phyloP scores from a whole-genome alignment of 2,329 filamentous ascomycete genomes.

The Achaetomium macrosporum region DNA sequence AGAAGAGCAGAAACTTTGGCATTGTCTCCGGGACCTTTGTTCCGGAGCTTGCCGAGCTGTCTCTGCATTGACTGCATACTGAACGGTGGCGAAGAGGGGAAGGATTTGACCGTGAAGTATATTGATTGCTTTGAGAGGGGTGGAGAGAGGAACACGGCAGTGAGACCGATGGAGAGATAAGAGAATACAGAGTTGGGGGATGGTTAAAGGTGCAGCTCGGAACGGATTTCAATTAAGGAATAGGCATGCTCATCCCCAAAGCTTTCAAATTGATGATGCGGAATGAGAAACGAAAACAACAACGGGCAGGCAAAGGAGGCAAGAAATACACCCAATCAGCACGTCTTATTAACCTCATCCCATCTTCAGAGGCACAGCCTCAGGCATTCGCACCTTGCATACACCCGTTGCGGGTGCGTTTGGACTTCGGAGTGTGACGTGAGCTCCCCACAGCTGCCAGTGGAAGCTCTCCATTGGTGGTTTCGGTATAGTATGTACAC shows the following conservation, averaged over 20 bases:
- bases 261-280: too few species aligned
- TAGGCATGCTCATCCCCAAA: too few species aligned
- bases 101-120: not conserved
- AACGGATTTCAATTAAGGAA: too few species aligned
- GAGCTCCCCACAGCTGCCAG: not conserved
- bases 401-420: not conserved
- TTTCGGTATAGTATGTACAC: too few species aligned
- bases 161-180: not conserved
- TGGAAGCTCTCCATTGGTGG: not conserved
- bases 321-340: too few species aligned
- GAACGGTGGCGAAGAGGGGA: not conserved
- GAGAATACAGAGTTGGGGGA: too few species aligned
- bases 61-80: slow-evolving; percentile 68
- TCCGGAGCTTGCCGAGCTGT: slow-evolving; percentile 66
- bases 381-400: not conserved
- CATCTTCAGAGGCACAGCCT: not conserved
- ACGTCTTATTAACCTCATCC: too few species aligned
- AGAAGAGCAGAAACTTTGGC: slow-evolving; percentile 69
- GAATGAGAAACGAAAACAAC: too few species aligned
- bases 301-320: too few species aligned
- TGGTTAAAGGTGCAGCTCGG: too few species aligned
- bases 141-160: not conserved
- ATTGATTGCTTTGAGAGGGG: not conserved
- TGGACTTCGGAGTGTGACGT: not conserved
- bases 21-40: slow-evolving; percentile 64